Percentiles rank a stretch among this genome's conserved stretches.
phyloP scores from a whole-genome alignment of 768 basidiomycete species.

The Leccinum fibrillosum region DNA sequence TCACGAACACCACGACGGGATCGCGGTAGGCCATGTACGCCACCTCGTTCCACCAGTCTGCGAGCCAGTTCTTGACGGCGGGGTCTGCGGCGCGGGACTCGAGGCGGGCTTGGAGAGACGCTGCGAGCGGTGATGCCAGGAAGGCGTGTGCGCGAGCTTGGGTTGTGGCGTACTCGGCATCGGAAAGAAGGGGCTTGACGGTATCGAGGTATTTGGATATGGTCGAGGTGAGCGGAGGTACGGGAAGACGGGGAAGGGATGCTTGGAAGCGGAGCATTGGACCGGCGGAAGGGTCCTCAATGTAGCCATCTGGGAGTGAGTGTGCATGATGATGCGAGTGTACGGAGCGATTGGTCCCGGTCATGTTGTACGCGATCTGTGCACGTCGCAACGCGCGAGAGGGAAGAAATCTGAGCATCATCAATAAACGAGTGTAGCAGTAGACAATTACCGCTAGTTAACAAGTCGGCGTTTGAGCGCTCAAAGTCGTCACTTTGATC shows the following conservation, averaged over 20 bases:
- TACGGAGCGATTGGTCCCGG: not conserved
- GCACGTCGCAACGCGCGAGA: not conserved
- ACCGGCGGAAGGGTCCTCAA: slow-evolving; percentile 52
- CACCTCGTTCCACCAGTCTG: slow-evolving; percentile 96
- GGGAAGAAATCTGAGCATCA: not conserved
- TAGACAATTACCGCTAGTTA: not conserved
- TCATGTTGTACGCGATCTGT: not conserved
- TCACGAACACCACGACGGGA: slow-evolving; percentile 87
- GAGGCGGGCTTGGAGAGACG: slow-evolving; percentile 74
- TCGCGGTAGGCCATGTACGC: slow-evolving; percentile 89
- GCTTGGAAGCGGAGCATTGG: slow-evolving; percentile 59
- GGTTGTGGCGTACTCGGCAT: slow-evolving; percentile 58
- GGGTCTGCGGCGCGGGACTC: slow-evolving; percentile 67
- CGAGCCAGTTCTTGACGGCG: slow-evolving; percentile 74
- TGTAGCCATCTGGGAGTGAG: slow-evolving; percentile 42
- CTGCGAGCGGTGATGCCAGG: slow-evolving; percentile 61
- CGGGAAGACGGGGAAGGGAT: slow-evolving; percentile 75
- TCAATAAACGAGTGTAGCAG: not conserved
- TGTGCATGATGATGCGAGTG: slow-evolving; percentile 7
- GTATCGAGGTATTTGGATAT: slow-evolving; percentile 81
- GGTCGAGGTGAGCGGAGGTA: slow-evolving; percentile 81
- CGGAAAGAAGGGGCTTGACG: slow-evolving; percentile 71
- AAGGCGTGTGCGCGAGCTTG: slow-evolving; percentile 62
- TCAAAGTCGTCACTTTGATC: not conserved
- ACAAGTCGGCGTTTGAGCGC: not conserved